Percentiles rank a stretch among this genome's conserved stretches.
phyloP scores from a whole-genome alignment of 1,284 basidiomycete genomes.

The Boletellus sp. region DNA sequence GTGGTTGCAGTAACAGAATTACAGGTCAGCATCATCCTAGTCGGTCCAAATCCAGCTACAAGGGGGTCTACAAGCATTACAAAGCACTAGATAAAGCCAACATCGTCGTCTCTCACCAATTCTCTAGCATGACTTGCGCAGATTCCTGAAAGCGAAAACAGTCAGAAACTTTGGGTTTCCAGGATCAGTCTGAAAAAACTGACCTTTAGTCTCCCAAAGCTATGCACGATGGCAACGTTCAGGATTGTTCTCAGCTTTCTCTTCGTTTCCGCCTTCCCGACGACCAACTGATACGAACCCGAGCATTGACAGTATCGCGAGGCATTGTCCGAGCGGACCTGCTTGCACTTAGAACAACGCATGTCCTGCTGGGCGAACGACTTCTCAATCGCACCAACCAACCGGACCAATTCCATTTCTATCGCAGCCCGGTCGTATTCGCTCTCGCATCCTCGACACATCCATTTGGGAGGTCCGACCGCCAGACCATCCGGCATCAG shows the following conservation, averaged over 20 bases:
- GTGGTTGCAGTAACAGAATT: too few relatives aligned
- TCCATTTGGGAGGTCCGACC: conserved; percentile 54
- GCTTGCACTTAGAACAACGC: conserved; percentile 83
- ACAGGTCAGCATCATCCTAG: too few relatives aligned
- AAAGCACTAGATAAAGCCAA: background rate
- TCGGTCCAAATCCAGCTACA: too few relatives aligned
- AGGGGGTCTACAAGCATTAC: background rate
- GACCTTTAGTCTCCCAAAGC: conserved; percentile 64
- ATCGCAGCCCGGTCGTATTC: conserved; percentile 86
- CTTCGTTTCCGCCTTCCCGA: conserved; percentile 68
- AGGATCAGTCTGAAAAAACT: conserved; percentile 14
- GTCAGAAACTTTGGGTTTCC: background rate
- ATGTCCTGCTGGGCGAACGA: conserved; percentile 88
- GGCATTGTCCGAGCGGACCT: conserved; percentile 85
- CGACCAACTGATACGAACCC: conserved; percentile 72
- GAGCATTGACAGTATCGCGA: conserved; percentile 87
- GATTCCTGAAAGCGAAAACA: conserved; percentile 45
- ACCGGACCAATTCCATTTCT: conserved; percentile 82
- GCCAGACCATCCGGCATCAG: conserved; percentile 62
- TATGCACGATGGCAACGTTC: conserved; percentile 76
- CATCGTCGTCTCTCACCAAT: conserved; percentile 34
- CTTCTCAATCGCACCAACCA: conserved; percentile 70
- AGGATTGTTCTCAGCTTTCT: conserved; percentile 75
- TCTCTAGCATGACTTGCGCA: conserved; percentile 46
- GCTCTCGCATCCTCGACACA: conserved; percentile 69